Evolutionary conservation across 257 asterid species (phyloP).

Genomic region (Perilla frutescens): DNA sequence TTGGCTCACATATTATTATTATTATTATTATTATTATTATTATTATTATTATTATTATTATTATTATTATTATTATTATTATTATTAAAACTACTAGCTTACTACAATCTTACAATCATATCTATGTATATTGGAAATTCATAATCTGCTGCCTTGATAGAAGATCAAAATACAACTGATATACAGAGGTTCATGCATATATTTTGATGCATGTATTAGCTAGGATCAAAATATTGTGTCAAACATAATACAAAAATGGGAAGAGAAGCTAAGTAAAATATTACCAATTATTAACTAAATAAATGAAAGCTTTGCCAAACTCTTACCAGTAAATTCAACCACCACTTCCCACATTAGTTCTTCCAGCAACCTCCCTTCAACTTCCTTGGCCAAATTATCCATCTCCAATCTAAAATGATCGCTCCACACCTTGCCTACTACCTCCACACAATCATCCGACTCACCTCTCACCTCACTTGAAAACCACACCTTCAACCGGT

Average conservation of each 20-base stretch:
- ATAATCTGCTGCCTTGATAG: neutral
- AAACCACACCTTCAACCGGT: constrained; percentile 61
- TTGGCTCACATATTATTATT: too few species aligned
- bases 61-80: too few species aligned
- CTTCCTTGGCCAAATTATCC: constrained; percentile 59
- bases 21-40: too few species aligned
- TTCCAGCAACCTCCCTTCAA: constrained; percentile 71
- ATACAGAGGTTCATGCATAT: neutral
- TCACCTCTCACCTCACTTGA: constrained; percentile 46
- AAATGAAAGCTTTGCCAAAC: constrained; percentile 27
- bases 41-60: too few species aligned
- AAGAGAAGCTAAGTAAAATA: neutral
- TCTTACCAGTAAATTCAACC: constrained; percentile 59
- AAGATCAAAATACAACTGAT: neutral
- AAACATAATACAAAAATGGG: neutral
- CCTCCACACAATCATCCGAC: constrained; percentile 54
- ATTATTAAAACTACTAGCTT: too few species aligned
- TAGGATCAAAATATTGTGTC: neutral
- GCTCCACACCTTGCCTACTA: constrained; percentile 68
- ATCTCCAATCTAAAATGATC: constrained; percentile 52
- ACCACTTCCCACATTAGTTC: constrained; percentile 68
- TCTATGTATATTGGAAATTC: neutral
- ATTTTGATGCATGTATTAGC: neutral
- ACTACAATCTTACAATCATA: too few species aligned
- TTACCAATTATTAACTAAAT: neutral